These are phyloP conservation scores for Penicillium sp. DNA, from an alignment of 2,329 filamentous ascomycete species.

Conservation along the genomic window DNA sequence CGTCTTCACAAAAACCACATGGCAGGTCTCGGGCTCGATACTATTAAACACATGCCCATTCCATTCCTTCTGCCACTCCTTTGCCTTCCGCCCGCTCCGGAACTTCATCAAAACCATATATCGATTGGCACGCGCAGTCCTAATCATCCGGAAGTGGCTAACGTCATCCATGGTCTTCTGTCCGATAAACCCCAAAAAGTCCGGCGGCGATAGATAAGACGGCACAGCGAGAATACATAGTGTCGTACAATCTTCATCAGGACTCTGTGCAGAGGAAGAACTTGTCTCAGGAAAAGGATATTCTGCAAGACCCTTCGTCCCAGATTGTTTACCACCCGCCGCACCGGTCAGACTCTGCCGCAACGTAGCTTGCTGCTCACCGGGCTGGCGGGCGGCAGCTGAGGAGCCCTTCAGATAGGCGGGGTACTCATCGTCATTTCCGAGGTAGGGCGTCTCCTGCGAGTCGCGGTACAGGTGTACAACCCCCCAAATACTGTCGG, in stretches of 20 bases:
- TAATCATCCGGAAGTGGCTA: conserved; percentile 90
- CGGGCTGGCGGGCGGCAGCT: conserved; percentile 30
- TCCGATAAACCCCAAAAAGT: conserved; percentile 88
- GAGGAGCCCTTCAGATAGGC: conserved; percentile 39
- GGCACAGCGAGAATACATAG: conserved; percentile 93
- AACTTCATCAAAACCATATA: conserved; percentile 98
- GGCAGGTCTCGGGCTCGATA: conserved; percentile 92
- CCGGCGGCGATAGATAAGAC: conserved; percentile 85
- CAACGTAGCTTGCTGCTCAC: conserved; percentile 19
- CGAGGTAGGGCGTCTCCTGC: conserved; percentile 65
- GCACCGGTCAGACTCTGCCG: conserved; percentile 11
- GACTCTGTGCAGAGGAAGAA: conserved; percentile 11
- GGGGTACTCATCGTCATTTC: conserved; percentile 45
- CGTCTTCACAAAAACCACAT: conserved; percentile 90
- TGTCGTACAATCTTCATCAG: conserved; percentile 69
- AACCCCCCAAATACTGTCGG: conserved; percentile 84
- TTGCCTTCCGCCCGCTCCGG: conserved; percentile 68
- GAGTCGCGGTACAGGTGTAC: conserved; percentile 90
- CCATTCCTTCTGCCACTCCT: conserved; percentile 78
- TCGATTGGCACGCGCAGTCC: conserved; percentile 81
- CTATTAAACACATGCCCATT: conserved; percentile 91
- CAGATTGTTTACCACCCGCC: conserved; percentile 11
- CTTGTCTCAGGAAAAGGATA: conserved; percentile 18
- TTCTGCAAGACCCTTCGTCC: conserved; percentile 8
- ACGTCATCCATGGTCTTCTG: conserved; percentile 82